Percentiles rank a stretch among this genome's conserved stretches.
phyloP scores from a whole-genome alignment of 78 protist genomes.

The Emiliania huxleyi region DNA sequence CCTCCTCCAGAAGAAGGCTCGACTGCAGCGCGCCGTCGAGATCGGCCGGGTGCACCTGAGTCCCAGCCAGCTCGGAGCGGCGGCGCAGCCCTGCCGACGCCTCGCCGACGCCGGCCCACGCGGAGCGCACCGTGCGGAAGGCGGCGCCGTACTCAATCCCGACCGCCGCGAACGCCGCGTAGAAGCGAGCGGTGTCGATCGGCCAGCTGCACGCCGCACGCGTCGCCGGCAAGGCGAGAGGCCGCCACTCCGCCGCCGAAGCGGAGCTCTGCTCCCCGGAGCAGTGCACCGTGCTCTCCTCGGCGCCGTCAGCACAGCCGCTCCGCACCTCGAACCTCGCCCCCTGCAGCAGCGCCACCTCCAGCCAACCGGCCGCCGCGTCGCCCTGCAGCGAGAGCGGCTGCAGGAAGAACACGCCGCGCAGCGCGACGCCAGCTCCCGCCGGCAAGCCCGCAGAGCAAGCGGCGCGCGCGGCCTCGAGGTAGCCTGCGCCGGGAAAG shows the following conservation, averaged over 20 bases:
- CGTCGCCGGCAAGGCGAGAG: neutral
- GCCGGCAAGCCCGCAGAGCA: neutral
- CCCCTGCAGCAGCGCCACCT: neutral
- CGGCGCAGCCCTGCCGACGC: neutral
- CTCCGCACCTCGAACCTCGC: neutral
- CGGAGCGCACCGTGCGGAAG: neutral
- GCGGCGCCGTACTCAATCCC: neutral
- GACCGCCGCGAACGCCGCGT: neutral
- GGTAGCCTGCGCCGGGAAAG: slow-evolving; percentile 6
- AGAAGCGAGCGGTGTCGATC: neutral
- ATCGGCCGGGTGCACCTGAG: neutral
- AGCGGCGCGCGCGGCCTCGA: neutral
- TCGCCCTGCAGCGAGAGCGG: neutral
- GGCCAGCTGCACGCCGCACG: neutral
- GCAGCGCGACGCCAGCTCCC: neutral
- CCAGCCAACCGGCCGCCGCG: neutral
- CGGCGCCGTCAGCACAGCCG: neutral
- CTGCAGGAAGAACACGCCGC: neutral
- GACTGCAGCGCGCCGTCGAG: neutral
- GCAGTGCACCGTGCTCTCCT: neutral
- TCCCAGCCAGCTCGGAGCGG: neutral
- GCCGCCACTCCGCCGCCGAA: neutral
- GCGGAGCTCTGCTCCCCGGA: neutral
- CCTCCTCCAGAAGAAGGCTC: neutral
- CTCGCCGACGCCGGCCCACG: neutral